phyloP scores from a whole-genome alignment of 352 stramenopile species.

The Blastocystis sp. region DNA sequence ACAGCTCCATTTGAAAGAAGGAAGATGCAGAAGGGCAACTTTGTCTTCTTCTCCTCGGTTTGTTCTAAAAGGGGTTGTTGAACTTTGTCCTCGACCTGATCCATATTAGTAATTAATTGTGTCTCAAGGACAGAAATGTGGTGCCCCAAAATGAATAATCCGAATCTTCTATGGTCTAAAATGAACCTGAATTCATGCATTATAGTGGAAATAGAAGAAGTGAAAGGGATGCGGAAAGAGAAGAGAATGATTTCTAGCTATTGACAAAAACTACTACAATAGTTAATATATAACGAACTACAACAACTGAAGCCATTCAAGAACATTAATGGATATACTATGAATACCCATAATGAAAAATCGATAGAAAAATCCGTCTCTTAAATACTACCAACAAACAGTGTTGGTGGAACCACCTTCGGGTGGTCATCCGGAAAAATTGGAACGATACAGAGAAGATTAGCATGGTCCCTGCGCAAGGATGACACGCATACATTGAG shows the following conservation, averaged over 20 bases:
- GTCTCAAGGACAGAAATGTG: neutral
- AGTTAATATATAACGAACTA: neutral
- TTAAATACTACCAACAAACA: neutral
- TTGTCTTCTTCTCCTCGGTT: conserved; percentile 28
- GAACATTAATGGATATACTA: neutral
- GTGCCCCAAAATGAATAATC: neutral
- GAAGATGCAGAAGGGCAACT: conserved; percentile 38
- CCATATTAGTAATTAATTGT: conserved; percentile 28
- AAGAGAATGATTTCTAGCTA: neutral
- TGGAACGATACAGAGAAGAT: conserved; percentile 83
- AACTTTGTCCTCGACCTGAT: neutral
- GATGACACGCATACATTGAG: conserved; percentile 83
- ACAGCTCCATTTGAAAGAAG: conserved; percentile 37
- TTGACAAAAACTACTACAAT: neutral
- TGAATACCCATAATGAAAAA: neutral
- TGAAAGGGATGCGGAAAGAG: neutral
- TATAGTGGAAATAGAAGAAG: neutral
- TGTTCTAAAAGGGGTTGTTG: conserved; percentile 18
- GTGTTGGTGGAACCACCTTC: neutral
- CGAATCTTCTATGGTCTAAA: too few species aligned
- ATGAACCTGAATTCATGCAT: neutral
- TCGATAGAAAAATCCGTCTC: neutral
- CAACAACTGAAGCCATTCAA: neutral
- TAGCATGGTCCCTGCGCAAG: conserved; percentile 84
- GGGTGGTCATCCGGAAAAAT: conserved; percentile 67